These are phyloP conservation scores for Harringtonia lauricola DNA, from an alignment of 2,329 filamentous ascomycete species.

Conservation along the genomic window DNA sequence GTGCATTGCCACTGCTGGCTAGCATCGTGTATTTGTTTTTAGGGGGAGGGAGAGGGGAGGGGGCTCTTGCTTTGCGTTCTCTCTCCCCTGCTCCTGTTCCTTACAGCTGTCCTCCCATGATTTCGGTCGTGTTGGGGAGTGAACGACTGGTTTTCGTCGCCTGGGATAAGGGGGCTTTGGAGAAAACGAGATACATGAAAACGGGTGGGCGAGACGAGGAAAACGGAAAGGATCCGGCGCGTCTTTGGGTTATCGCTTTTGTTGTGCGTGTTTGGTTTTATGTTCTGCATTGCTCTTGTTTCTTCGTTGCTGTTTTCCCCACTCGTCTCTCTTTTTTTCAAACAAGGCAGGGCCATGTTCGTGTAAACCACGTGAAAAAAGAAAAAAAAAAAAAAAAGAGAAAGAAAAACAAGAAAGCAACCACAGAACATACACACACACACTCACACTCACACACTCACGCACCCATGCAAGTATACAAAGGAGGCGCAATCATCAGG, in stretches of 20 bases:
- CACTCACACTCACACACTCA: too few relatives aligned
- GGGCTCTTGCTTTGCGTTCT: background rate
- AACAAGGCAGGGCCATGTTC: background rate
- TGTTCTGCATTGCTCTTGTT: background rate
- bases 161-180: background rate
- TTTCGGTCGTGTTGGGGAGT: background rate
- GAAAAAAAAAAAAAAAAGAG: background rate
- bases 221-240: background rate
- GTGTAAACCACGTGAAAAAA: background rate
- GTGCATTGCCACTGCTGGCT: background rate
- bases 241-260: background rate
- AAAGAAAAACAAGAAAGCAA: background rate
- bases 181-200: background rate
- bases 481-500: background rate
- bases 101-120: too few relatives aligned
- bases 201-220: background rate
- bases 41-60: background rate
- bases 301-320: background rate
- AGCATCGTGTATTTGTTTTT: background rate
- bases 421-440: too few relatives aligned
- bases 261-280: background rate
- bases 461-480: constrained; percentile 1
- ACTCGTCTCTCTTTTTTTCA: background rate
- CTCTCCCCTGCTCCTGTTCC: background rate
- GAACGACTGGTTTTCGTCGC: background rate